Base-by-base conservation (phyloP, 768 basidiomycete genomes). In the Pleurotus eryngii region DNA sequence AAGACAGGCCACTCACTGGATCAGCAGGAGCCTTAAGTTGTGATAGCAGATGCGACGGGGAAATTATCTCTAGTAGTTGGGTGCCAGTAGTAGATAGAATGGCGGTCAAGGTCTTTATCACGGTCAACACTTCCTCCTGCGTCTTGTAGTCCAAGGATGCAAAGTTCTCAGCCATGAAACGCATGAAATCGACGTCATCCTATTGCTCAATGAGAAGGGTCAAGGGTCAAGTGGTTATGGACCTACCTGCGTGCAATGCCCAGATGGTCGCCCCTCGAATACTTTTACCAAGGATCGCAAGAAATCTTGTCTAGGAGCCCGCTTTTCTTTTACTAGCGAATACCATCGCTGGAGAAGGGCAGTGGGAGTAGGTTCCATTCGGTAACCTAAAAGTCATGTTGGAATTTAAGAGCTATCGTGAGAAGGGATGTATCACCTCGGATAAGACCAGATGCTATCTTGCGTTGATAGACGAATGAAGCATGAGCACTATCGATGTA, bases 101-200 rank as follows among this genome's bases (percentile, higher is more conserved):
- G 15, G 81, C 74, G 7, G 91, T 93, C 56, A 95, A 77, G 55
- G 82, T 80, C 59, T 89, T 90, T 66, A 97, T 83, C 20, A 98
- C 86, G 4, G 89, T 86, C 53, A 98, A 74, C 4, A 89, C 86
- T 72, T 98, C 97, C 70, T 99, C 97, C 64, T 90, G 87, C 0
- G 92, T 92, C 75, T 94, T 98, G 77, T 95, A 98, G 35, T 98
- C 95, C 59, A 99, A 84, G 0, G 88, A 76, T 0, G 95, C 81
- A 57, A 98, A 88, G 65, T 98, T 98, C 68, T 98, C 97, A 0
- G 92, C 88, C 84, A 98, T 90, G 73, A 94, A 99, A 55, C 95
- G 87, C 3, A 81, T 81, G 67, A 98, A 93, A 49, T 89, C 84
- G 54, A 95, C 78, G 64, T 97, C 91, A 59, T 89, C 83, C 88